A percentile compares a stretch with the other conserved stretches of the same genome.
Conservation (phyloP, 164 flowering plant species). For the Pachysandra terminalis region DNA sequence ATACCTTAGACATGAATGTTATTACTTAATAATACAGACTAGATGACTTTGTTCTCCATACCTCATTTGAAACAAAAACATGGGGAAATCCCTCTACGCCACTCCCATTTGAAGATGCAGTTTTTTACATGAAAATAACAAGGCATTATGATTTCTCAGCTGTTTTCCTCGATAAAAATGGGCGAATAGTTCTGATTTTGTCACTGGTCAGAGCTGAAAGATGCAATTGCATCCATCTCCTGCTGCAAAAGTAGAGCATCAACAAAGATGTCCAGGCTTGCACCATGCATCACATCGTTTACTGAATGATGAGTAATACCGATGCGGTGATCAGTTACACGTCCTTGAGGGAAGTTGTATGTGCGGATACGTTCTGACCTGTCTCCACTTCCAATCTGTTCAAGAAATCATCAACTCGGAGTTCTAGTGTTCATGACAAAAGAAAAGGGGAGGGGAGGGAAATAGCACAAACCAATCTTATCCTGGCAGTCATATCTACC, state of each 20-base stretch:
- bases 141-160: not conserved
- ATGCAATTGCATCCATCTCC: slow-evolving; percentile 89
- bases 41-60: no score
- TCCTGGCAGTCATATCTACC: slow-evolving; percentile 30
- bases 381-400: slow-evolving; percentile 97
- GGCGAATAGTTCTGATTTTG: not conserved
- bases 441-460: not conserved
- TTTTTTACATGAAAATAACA: no score
- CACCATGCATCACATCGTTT: slow-evolving; percentile 76
- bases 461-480: not conserved
- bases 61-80: no score
- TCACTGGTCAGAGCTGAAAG: slow-evolving; percentile 33
- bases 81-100: no score
- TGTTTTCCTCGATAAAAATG: not conserved
- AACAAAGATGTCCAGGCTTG: slow-evolving; percentile 63
- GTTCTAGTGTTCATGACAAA: not conserved
- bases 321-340: slow-evolving; percentile 95
- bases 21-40: no score
- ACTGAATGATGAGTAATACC: slow-evolving; percentile 82
- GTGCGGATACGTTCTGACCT: slow-evolving; percentile 96
- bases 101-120: no score
- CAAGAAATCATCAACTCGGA: slow-evolving; percentile 4
- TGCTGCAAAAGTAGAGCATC: slow-evolving; percentile 85
- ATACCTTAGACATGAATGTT: no score
- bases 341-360: slow-evolving; percentile 96